Evolutionary conservation across 2,329 filamentous ascomycete genomes (phyloP), one percentile per base, ranked within the genome.

Genomic region (Phaeoacremonium minimum): DNA sequence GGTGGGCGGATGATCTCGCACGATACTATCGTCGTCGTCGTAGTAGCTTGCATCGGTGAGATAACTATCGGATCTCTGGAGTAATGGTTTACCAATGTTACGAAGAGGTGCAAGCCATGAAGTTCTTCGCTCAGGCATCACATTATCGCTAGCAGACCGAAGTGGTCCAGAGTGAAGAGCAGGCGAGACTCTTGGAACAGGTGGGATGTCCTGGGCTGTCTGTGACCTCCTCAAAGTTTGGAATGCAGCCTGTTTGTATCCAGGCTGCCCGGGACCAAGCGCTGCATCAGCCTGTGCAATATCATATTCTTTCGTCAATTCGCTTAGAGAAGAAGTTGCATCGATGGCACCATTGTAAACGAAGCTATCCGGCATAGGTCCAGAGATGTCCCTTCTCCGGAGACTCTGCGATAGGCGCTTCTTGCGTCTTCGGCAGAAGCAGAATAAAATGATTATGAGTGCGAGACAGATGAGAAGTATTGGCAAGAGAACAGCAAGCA

Each of bases 401-500:
- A 50, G 15, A 5, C 39, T 26, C 29, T 41, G 42, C 15, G 37
- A 40, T 15, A 39, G 30, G 16, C 33, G 35, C 28, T 49, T 42
- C 29, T 49, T 45, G 11, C 44, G 47, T 18, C 52, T 47, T n/a
- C 50, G 47, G 26, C 52, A 51, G 8, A 48, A 56, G 37, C 50
- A 57, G 18, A 57, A 44, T 5, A 55, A 41, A 3, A 57, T 47
- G 14, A 60, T 43, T 7, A 60, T 41, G 5, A 64, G 41, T 0
- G 58, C 43, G 9, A 64, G 37, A 15, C 58, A 48, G 1, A 69
- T 43, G 12, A 71, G 44, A 3, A 67, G 40, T 14, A 65, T 51
- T 0, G 69, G 68, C 4, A 73, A 51, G 4, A 73, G 57, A 4
- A 66, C 62, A 1, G 66, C 69, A 12, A 71, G 46, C 6, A 72